These are phyloP conservation scores for Hypomontagnella submonticulosa DNA, from an alignment of 495 filamentous ascomycete species.

Conservation along the genomic window DNA sequence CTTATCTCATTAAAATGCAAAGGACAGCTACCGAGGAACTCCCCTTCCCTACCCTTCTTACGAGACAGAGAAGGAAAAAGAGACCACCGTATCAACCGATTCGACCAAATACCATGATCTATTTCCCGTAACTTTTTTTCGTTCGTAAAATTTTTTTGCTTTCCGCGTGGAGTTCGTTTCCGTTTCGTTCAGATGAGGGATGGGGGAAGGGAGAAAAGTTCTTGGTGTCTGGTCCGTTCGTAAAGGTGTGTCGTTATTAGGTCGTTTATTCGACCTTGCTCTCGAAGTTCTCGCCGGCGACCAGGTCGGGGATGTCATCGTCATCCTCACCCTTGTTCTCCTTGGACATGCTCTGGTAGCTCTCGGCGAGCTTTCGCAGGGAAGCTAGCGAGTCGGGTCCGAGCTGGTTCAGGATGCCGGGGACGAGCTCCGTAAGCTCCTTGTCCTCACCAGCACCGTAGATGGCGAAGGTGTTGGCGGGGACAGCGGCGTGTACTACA, in stretches of 20 bases:
- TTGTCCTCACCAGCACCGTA: slow-evolving; percentile 99
- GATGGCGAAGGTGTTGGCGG: slow-evolving; percentile 97
- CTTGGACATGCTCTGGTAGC: slow-evolving; percentile 99
- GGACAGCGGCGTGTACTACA: slow-evolving; percentile 93
- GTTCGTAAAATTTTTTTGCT: slow-evolving; percentile 14
- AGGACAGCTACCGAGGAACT: slow-evolving; percentile 38
- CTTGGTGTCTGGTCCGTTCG: slow-evolving; percentile 23
- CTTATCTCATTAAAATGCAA: slow-evolving; percentile 20
- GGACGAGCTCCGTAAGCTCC: slow-evolving; percentile 98
- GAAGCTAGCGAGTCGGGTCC: slow-evolving; percentile 97
- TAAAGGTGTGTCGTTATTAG: slow-evolving; percentile 21
- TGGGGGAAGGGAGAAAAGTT: not conserved
- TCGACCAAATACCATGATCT: slow-evolving; percentile 41
- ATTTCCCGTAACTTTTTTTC: slow-evolving; percentile 19
- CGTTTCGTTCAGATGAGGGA: slow-evolving; percentile 31
- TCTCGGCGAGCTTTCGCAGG: slow-evolving; percentile 97
- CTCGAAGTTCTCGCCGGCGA: slow-evolving; percentile 97
- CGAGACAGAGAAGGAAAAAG: slow-evolving; percentile 23
- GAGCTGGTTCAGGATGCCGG: slow-evolving; percentile 99
- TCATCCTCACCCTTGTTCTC: slow-evolving; percentile 83
- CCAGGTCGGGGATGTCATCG: slow-evolving; percentile 95
- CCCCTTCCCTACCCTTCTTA: slow-evolving; percentile 33
- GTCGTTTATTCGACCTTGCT: slow-evolving; percentile 84
- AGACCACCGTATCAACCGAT: slow-evolving; percentile 29
- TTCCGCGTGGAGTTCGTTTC: slow-evolving; percentile 18